A percentile compares a stretch with the other conserved stretches of the same genome.
Evolutionary conservation across 352 stramenopile genomes (phyloP).

Genomic region (Phytopythium litorale): DNA sequence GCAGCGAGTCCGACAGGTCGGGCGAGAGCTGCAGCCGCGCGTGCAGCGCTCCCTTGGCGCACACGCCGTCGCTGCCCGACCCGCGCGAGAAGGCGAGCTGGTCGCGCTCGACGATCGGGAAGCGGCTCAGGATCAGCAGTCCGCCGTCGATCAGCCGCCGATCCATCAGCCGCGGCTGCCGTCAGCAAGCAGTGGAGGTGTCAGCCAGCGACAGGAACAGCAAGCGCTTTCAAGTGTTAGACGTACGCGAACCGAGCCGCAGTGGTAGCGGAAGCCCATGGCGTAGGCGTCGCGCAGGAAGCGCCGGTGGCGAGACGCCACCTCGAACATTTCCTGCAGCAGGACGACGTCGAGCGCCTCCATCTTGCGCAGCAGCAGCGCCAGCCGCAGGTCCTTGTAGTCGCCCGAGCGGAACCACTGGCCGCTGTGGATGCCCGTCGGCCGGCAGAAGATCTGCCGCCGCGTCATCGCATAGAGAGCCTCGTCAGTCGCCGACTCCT

Average conservation of each 20-base stretch:
- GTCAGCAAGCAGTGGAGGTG: background rate
- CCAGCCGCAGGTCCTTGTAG: conserved; percentile 66
- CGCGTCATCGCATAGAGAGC: background rate
- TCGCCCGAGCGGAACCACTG: conserved; percentile 66
- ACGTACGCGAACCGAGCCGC: conserved; percentile 55
- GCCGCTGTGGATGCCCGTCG: conserved; percentile 72
- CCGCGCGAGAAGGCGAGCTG: conserved; percentile 55
- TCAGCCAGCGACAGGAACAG: background rate
- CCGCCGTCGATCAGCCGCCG: conserved; percentile 66
- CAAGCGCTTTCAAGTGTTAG: background rate
- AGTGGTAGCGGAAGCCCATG: conserved; percentile 74
- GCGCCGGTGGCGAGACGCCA: conserved; percentile 42
- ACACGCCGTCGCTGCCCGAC: conserved; percentile 64
- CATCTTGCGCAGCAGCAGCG: conserved; percentile 72
- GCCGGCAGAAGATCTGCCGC: conserved; percentile 66
- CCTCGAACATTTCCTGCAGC: conserved; percentile 81
- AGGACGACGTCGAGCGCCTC: conserved; percentile 68
- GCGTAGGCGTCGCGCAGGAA: conserved; percentile 50
- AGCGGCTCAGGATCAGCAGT: conserved; percentile 79
- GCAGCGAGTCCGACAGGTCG: conserved; percentile 59
- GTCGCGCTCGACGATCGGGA: conserved; percentile 68
- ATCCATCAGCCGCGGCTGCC: conserved; percentile 38
- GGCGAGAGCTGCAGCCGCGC: conserved; percentile 70
- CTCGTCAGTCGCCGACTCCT: background rate
- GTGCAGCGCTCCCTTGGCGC: conserved; percentile 74